Conservation (phyloP, 2,329 filamentous ascomycete genomes). For the Aspergillus japonicus region DNA sequence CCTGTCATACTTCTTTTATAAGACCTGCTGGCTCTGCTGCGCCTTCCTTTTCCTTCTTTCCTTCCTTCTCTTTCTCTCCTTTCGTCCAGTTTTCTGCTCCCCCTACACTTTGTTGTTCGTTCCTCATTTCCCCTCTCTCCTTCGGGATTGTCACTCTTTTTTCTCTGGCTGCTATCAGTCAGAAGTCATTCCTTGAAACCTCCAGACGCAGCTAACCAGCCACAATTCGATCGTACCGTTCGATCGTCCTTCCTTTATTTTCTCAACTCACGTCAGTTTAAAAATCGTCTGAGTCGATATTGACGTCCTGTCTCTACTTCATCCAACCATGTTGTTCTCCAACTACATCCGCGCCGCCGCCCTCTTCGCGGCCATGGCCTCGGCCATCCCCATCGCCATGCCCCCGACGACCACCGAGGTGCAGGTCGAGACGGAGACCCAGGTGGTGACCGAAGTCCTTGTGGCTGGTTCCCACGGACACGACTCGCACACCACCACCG, state of each 20-base stretch:
- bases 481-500: background rate
- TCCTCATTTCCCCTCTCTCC: background rate
- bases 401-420: background rate
- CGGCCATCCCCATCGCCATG: conserved; percentile 5
- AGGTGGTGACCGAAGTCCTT: background rate
- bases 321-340: conserved; percentile 12
- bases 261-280: background rate
- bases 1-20: background rate
- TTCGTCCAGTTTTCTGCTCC: background rate
- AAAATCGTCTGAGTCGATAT: background rate
- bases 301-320: background rate
- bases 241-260: background rate
- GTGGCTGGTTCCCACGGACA: background rate
- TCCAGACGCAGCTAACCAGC: background rate
- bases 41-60: background rate
- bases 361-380: conserved; percentile 9
- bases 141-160: background rate
- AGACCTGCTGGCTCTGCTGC: background rate
- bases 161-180: background rate
- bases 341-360: conserved; percentile 11
- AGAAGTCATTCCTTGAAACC: background rate
- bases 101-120: background rate
- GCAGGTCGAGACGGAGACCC: background rate
- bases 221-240: no score
- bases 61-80: background rate